phyloP scores from a whole-genome alignment of 768 basidiomycete genomes.

The Cyclocybe cylindracea region DNA sequence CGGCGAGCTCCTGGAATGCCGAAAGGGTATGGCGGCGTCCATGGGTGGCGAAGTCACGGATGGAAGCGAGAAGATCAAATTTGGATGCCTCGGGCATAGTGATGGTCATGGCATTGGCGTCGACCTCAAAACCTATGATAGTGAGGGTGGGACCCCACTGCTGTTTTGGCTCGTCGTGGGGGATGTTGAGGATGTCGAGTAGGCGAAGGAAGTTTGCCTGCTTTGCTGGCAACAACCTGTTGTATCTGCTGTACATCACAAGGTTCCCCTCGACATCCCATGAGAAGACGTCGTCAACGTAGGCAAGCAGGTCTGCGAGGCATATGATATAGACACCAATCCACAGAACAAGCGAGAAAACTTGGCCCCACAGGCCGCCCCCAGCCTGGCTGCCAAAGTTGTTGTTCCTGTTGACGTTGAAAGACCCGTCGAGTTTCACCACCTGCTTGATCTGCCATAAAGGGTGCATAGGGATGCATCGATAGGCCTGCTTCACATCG shows the following conservation, averaged over 20 bases:
- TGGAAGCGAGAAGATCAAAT: no score
- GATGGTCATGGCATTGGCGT: no score
- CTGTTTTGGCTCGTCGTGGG: slow-evolving; percentile 39
- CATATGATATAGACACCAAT: no score
- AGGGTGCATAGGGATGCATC: slow-evolving; percentile 28
- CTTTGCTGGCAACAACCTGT: slow-evolving; percentile 16
- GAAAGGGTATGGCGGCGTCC: no score
- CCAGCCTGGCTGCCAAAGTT: slow-evolving; percentile 16
- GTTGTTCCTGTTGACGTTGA: slow-evolving; percentile 19
- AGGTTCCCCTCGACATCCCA: slow-evolving; percentile 1
- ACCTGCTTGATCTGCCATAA: slow-evolving; percentile 40
- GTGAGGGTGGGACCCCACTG: slow-evolving; percentile 14
- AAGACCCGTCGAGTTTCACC: slow-evolving; percentile 13
- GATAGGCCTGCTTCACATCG: slow-evolving; percentile 35
- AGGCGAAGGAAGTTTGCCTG: slow-evolving; percentile 32
- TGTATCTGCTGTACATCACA: slow-evolving; percentile 14
- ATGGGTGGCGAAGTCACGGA: no score
- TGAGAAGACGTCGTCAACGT: not conserved
- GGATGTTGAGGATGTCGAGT: slow-evolving; percentile 37
- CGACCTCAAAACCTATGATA: no score
- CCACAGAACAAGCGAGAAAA: no score
- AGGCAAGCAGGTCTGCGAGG: no score
- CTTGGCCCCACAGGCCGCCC: no score
- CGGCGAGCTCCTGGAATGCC: slow-evolving; percentile 19
- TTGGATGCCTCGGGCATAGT: no score